Percentiles rank a stretch among this genome's conserved stretches.
Evolutionary conservation across 1,284 basidiomycete genomes (phyloP).

Genomic region (Marasmius tenuissimus): DNA sequence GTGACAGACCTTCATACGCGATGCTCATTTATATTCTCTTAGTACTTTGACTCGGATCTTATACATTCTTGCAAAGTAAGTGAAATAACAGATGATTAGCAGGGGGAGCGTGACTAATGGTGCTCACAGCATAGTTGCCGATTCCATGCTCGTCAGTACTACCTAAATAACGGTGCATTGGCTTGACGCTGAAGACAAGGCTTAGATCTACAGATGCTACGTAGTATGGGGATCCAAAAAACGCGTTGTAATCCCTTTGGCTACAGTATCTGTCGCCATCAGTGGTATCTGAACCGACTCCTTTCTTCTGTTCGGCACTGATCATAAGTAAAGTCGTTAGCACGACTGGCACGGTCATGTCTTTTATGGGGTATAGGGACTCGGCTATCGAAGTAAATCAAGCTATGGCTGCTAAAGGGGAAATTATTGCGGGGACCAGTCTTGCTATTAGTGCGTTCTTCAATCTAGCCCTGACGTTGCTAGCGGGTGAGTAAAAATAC

Average conservation of each 20-base stretch:
- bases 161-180: not conserved
- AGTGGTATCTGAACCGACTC: not conserved
- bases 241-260: not conserved
- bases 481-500: not conserved
- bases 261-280: not conserved
- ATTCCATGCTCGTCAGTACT: not conserved
- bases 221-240: not conserved
- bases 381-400: not conserved
- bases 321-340: not conserved
- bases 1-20: not conserved
- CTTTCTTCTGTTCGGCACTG: not conserved
- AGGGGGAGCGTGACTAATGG: not conserved
- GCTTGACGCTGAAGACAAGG: not conserved
- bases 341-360: not conserved
- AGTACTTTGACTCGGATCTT: not conserved
- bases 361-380: not conserved
- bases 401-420: not conserved
- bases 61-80: not conserved
- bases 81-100: too few relatives aligned
- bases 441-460: not conserved
- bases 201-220: not conserved
- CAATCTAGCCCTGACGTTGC: not conserved
- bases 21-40: not conserved
- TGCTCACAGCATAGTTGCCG: not conserved
- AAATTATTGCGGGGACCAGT: not conserved